Percentiles rank a stretch among this genome's conserved stretches.
Evolutionary conservation across 768 basidiomycete species (phyloP).

Genomic region (Tricholoma sp.): DNA sequence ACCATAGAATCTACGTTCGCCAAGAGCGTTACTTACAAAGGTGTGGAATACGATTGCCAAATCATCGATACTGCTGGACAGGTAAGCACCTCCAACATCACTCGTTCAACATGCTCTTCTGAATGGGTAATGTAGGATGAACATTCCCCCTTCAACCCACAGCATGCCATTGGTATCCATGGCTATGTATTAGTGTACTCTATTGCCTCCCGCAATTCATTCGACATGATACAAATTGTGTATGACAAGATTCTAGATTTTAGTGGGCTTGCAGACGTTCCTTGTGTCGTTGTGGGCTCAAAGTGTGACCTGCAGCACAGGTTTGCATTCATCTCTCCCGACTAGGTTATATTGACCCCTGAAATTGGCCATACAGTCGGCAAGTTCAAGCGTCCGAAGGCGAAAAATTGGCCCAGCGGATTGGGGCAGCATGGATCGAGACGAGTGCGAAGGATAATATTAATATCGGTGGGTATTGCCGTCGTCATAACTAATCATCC

Average conservation of each 20-base stretch:
- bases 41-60: conserved; percentile 91
- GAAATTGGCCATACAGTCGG: conserved; percentile 34
- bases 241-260: conserved; percentile 97
- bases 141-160: conserved; percentile 88
- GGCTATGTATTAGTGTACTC: conserved; percentile 97
- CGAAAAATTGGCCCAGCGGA: conserved; percentile 63
- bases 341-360: neutral
- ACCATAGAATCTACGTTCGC: conserved; percentile 88
- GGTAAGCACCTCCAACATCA: conserved; percentile 38
- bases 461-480: conserved; percentile 72
- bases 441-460: conserved; percentile 83
- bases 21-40: conserved; percentile 84
- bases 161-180: conserved; percentile 95
- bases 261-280: conserved; percentile 79
- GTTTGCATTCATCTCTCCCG: conserved; percentile 36
- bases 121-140: conserved; percentile 63
- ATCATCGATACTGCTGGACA: conserved; percentile 98
- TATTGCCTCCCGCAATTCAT: conserved; percentile 82
- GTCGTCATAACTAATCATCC: neutral
- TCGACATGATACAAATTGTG: conserved; percentile 92
- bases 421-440: conserved; percentile 80
- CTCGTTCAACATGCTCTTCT: neutral
- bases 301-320: conserved; percentile 79
- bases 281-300: conserved; percentile 92
- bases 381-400: conserved; percentile 76